Evolutionary conservation across 306 rosid species (phyloP), one percentile per base, ranked within the genome.

Genomic region (Trichosanthes cucumerina): DNA sequence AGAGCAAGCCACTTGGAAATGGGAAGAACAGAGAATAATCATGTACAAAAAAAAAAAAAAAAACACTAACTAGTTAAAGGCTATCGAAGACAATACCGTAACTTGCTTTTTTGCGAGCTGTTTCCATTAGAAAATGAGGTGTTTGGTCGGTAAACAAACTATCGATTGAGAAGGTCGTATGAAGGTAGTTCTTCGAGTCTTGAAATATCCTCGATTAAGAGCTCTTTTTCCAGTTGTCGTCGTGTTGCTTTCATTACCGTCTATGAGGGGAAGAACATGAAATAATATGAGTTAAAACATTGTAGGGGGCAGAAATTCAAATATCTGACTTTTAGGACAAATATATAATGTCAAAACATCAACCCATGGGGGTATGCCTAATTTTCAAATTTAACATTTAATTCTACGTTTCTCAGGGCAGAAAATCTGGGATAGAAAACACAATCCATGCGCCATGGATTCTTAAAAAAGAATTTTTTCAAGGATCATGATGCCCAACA

Each of bases 181-280:
- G 97, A 92, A 53, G 97, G 97, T 83, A 95, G 78, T 81, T 95
- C 97, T 84, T 95, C 99, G 23, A 91, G 97, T 80, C 88, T 83
- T 76, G 86, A 78, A 78, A 91, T 76, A 44, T 89, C 97, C 79
- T 91, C 97, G 24, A 85, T 84, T 82, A 92, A 82, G 80, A 95
- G 97, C 87, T 95, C 99, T 79, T 91, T 95, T 88, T 95, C 99
- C 83, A 95, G 90, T 80, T 90, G 97, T 18, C 92, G 93, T 39
- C 97, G 96, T 21, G 99, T 95, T 23, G 97, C 81, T 83, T 95
- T 95, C 99, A 95, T 95, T 83, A 95, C 97, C 38, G 96, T 83
- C 97, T 95, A 91, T 87, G 73, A 77, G 69, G 34, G 28, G 15
- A 19, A 47, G 24, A 18, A 41, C 16, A 47, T 1, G 14, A 47